These are phyloP conservation scores for Penicillium sp. DNA, from an alignment of 2,329 filamentous ascomycete species.

Conservation along the genomic window DNA sequence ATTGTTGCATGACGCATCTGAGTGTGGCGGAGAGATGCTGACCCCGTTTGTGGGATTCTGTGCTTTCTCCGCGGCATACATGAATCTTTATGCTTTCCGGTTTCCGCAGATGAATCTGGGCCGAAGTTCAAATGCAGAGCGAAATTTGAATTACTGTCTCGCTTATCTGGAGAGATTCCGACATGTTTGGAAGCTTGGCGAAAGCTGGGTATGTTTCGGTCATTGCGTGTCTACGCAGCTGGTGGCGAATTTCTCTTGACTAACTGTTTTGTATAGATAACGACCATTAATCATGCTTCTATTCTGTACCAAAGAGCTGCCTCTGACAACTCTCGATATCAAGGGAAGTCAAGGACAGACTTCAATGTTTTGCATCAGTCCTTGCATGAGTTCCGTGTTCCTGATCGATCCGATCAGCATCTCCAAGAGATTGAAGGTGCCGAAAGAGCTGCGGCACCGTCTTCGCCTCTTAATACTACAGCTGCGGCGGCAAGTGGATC, in stretches of 20 bases:
- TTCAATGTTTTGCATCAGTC: constrained; percentile 19
- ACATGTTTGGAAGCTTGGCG: constrained; percentile 16
- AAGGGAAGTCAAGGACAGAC: constrained; percentile 18
- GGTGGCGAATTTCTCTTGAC: background rate
- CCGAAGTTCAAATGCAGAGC: constrained; percentile 24
- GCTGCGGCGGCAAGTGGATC: constrained; percentile 3
- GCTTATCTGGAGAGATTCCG: constrained; percentile 17
- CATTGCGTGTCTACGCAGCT: background rate
- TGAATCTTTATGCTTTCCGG: constrained; percentile 44
- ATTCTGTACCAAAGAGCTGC: constrained; percentile 20
- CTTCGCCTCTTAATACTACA: background rate
- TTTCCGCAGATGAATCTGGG: constrained; percentile 48
- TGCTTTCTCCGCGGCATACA: constrained; percentile 48
- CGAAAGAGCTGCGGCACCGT: constrained; percentile 5
- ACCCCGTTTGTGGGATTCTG: constrained; percentile 52
- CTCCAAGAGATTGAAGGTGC: constrained; percentile 19
- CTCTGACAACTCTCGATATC: constrained; percentile 14
- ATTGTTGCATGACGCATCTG: constrained; percentile 41
- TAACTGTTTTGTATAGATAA: constrained; percentile 6
- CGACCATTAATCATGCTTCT: constrained; percentile 17
- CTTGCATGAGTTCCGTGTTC: constrained; percentile 18
- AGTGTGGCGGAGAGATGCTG: constrained; percentile 39
- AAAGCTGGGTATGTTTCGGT: constrained; percentile 14
- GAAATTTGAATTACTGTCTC: constrained; percentile 13
- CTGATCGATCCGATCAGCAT: constrained; percentile 16